Evolutionary conservation across 257 asterid genomes (phyloP), one percentile per base, ranked within the genome.

Genomic region (Rehmannia glutinosa): DNA sequence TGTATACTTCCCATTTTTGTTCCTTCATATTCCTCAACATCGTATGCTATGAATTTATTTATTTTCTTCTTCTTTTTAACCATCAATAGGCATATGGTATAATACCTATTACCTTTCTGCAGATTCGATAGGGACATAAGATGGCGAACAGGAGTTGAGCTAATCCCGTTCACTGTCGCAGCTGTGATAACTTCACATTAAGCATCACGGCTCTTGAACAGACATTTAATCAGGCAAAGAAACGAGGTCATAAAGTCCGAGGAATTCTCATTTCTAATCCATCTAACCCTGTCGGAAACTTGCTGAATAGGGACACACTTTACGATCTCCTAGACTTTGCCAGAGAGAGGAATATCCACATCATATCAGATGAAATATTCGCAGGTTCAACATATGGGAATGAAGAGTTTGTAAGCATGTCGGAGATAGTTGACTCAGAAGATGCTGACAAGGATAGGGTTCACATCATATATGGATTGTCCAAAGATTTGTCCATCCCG

Each of bases 91-190:
- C 77, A 41, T 57, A 33, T 59, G 65, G 43, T 32, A 30, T 81
- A 60, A 74, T 30, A 15, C 28, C 17, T 71, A 45, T 70, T 20
- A 56, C 52, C 27, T 30, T 50, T 69, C 47, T 79, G 73, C 94
- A 91, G 99, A 59, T 88, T 88, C 62, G 97, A 94, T 69, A 81
- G 97, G 80, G 97, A 91, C 75, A 81, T 94, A 58, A 85, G 71
- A 77, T 94, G 92, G 89, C 78, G 99, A 68, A 83, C 99, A 11
- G 99, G 99, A 32, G 86, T 88, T 19, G 97, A 94, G 49, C 85
- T 94, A 23, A 86, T 94, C 59, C 97, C 95, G 97, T 94, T 57
- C 95, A 84, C 71, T 88, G 96, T 74, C 97, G 90, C 19, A 91
- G 99, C 80, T 86, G 91, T 10, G 97, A 94, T 56, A 78, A 84